Base-by-base conservation (phyloP, 1,284 basidiomycete genomes). In the Cutaneotrichosporon mucoides region DNA sequence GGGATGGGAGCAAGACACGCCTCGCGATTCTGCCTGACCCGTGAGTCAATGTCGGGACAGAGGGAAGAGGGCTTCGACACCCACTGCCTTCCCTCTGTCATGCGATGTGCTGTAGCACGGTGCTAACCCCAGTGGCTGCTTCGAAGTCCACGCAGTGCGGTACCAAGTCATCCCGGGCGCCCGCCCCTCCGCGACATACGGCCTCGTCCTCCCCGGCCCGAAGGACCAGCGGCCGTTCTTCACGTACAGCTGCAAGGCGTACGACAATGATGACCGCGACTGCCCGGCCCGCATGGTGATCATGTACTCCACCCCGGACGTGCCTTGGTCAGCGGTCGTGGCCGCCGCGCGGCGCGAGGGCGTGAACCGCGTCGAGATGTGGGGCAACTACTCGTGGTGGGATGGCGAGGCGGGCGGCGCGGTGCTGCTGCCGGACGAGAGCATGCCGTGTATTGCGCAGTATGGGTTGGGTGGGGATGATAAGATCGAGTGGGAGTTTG, bases 401-500 rank as follows among this genome's bases (percentile, higher is more conserved):
- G 53, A 57, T n/a, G 9, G 34, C n/a, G 46, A 60, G 40, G 49
- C 40, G 0, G 52, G 56, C 6, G 53, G 43, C 2, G 11, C 50
- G 1, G 40, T 48, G 6, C 13, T 53, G 11, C 33, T 49, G 40
- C 38, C 10, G 16, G 54, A 63, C 24, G 55, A 63, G 40, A 47
- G 38, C 41, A 36, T 57, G 40, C 16, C 58, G 6, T 49, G 51
- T 13, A 38, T 63, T 13, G 62, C 62, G 12, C 16, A 34, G 47
- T 63, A 63, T 43, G 58, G 55, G 7, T 12, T 55, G 9, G 42
- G 42, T 2, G 45, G 16, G 11, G 55, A 58, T 33, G 51, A 44
- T 36, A 34, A 57, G 15, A 41, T 60, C 13, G 62, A 63, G 37
- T 63, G 62, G 62, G 53, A 55, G 56, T 58, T 41, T 15, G 33